A percentile compares a stretch with the other conserved stretches of the same genome.
These are phyloP conservation scores for Phytophthora pluvialis DNA, from an alignment of 352 stramenopile genomes.

Conservation along the genomic window DNA sequence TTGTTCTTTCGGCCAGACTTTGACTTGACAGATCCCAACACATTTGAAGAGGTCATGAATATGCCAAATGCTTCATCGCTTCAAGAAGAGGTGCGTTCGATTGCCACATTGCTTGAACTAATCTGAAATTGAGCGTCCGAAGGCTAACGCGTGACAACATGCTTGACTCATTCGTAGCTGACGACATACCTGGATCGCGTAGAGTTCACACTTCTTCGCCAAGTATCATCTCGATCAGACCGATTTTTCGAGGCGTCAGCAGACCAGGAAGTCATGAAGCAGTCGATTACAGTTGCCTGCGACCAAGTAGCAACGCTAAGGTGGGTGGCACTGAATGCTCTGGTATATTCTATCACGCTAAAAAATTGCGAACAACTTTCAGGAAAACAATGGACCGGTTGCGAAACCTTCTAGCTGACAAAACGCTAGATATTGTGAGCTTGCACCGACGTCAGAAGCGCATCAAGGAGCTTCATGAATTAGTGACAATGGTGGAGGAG, in stretches of 20 bases:
- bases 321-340: conserved; percentile 33
- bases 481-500: conserved; percentile 85
- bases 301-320: conserved; percentile 82
- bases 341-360: conserved; percentile 4
- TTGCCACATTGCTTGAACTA: background rate
- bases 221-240: conserved; percentile 86
- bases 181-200: conserved; percentile 85
- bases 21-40: conserved; percentile 75
- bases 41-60: conserved; percentile 85
- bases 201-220: conserved; percentile 84
- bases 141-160: conserved; percentile 6
- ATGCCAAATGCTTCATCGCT: conserved; percentile 60
- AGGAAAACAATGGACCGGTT: conserved; percentile 87
- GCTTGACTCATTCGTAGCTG: conserved; percentile 41
- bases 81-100: conserved; percentile 66
- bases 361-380: conserved; percentile 2
- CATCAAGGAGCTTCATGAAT: conserved; percentile 81
- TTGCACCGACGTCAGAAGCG: conserved; percentile 84
- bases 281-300: conserved; percentile 77
- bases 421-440: conserved; percentile 88
- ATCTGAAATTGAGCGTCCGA: background rate
- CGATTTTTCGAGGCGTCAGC: conserved; percentile 87
- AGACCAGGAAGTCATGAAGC: conserved; percentile 88
- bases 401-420: conserved; percentile 79
- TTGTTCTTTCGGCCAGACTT: conserved; percentile 85